These are phyloP conservation scores for Senecio squalidus DNA, from an alignment of 140 eudicot genomes.

Conservation along the genomic window DNA sequence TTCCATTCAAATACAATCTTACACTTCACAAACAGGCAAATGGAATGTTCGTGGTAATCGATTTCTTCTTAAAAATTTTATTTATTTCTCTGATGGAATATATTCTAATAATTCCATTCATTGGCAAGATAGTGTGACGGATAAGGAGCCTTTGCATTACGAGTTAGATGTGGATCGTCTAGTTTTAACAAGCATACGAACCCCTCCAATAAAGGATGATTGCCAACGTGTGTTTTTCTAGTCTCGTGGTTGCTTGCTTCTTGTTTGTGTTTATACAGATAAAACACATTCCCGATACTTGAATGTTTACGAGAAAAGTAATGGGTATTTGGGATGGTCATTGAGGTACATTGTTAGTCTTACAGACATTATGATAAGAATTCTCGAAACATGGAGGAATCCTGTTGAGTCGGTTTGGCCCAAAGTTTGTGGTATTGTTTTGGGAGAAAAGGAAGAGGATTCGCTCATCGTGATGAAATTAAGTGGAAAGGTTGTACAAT, in stretches of 20 bases:
- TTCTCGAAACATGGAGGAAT: neutral
- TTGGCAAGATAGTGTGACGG: neutral
- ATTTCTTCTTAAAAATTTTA: no score
- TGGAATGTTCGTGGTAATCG: neutral
- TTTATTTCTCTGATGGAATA: neutral
- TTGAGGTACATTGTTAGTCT: neutral
- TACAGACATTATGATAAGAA: neutral
- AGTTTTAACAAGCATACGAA: neutral
- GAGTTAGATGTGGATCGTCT: neutral
- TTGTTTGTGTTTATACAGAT: neutral
- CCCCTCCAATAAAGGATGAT: neutral
- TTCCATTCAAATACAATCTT: neutral
- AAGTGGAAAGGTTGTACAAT: neutral
- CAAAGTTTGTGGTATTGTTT: neutral
- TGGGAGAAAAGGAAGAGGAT: conserved; percentile 8
- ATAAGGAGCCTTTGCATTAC: neutral
- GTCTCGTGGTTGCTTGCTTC: conserved; percentile 2
- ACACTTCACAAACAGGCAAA: neutral
- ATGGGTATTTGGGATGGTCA: conserved; percentile 1
- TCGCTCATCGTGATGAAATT: neutral
- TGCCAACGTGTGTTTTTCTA: neutral
- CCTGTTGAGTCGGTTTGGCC: neutral
- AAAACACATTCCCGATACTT: neutral
- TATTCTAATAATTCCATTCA: neutral
- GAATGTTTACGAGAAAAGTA: neutral